A percentile compares a stretch with the other conserved stretches of the same genome.
These are phyloP conservation scores for Cercophora sp. DNA, from an alignment of 495 filamentous ascomycete species.

Conservation along the genomic window DNA sequence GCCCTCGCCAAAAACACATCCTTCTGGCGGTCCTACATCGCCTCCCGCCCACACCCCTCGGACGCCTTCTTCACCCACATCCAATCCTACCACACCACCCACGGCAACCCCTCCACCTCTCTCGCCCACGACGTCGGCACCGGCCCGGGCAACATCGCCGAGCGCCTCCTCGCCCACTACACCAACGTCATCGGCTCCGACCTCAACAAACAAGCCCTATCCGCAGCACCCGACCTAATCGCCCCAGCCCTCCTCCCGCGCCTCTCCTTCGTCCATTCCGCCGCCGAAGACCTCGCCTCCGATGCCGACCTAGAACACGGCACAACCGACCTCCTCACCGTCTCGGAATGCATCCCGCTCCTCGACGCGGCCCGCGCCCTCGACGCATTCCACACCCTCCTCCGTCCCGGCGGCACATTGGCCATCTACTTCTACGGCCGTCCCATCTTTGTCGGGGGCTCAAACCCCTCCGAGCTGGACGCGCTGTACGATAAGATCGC, in stretches of 20 bases:
- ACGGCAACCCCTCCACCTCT: not conserved
- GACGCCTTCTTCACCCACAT: not conserved
- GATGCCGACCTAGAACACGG: not conserved
- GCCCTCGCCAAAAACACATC: not conserved
- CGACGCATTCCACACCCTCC: not conserved
- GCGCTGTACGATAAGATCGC: not conserved
- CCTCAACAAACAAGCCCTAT: not conserved
- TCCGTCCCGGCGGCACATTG: not conserved
- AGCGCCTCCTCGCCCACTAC: not conserved
- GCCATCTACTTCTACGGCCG: not conserved
- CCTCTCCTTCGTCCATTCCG: not conserved
- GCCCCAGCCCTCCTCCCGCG: not conserved
- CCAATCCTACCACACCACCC: not conserved
- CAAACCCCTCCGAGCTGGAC: not conserved
- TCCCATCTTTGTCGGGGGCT: not conserved
- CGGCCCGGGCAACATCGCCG: not conserved
- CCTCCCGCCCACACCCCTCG: not conserved
- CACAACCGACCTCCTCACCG: not conserved
- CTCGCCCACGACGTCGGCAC: not conserved
- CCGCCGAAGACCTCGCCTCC: not conserved
- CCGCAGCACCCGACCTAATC: not conserved
- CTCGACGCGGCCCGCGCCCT: not conserved
- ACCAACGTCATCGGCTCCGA: not conserved
- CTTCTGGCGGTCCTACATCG: not conserved
- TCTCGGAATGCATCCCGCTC: not conserved